Percentiles rank a stretch among this genome's conserved stretches.
Conservation (phyloP, 2,329 filamentous ascomycete species). For the Elsinoe fawcettii region DNA sequence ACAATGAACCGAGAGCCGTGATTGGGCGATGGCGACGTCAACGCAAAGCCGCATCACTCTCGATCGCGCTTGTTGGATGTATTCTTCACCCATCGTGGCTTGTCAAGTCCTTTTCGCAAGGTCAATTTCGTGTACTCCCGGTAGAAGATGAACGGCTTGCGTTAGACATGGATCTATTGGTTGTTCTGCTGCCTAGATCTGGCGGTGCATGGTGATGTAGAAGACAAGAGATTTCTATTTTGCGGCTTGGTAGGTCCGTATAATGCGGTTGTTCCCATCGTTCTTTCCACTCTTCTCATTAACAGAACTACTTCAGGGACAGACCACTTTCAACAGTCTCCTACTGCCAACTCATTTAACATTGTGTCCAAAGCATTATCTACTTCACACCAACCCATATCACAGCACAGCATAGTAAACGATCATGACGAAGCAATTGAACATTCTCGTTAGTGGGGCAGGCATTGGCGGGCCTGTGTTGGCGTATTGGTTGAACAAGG, state of each 20-base stretch:
- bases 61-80: background rate
- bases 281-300: background rate
- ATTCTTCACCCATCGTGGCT: conserved; percentile 6
- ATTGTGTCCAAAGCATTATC: background rate
- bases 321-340: conserved; percentile 8
- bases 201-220: conserved; percentile 14
- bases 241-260: background rate
- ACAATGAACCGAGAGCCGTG: background rate
- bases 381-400: background rate
- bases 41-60: background rate
- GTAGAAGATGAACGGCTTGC: background rate
- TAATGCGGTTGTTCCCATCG: background rate
- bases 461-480: conserved; percentile 34
- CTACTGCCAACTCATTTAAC: background rate
- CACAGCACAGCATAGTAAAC: background rate
- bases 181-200: conserved; percentile 5
- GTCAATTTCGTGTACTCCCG: background rate
- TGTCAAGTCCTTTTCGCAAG: background rate
- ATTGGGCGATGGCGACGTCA: conserved; percentile 7
- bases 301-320: background rate
- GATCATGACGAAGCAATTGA: conserved; percentile 15
- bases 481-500: conserved; percentile 29
- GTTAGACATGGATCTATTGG: background rate
- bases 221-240: background rate
- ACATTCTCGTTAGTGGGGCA: conserved; percentile 33